phyloP scores from a whole-genome alignment of 352 stramenopile species.

The Globisporangium solare region DNA sequence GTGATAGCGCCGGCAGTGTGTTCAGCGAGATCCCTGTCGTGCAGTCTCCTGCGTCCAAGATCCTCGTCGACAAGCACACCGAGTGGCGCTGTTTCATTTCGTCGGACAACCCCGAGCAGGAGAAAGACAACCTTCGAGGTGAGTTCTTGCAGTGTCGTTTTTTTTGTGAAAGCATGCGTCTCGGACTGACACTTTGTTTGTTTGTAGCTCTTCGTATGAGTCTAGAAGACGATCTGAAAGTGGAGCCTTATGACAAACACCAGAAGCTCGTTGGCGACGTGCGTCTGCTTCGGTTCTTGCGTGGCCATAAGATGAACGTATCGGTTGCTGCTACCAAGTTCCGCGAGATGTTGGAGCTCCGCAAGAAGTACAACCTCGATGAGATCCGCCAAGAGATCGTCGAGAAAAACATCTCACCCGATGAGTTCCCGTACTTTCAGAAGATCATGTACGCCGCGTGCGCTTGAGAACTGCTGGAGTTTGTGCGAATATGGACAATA shows the following conservation, averaged over 20 bases:
- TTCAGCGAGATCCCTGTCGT: conserved; percentile 68
- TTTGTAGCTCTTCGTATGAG: conserved; percentile 46
- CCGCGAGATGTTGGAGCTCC: conserved; percentile 57
- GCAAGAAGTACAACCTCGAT: conserved; percentile 54
- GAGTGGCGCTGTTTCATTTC: conserved; percentile 62
- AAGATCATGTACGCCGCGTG: conserved; percentile 50
- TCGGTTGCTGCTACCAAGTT: conserved; percentile 52
- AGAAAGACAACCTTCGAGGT: conserved; percentile 59
- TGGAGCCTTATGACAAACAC: conserved; percentile 29
- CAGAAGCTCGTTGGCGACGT: conserved; percentile 54
- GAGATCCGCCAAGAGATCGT: conserved; percentile 53
- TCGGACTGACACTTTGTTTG: neutral
- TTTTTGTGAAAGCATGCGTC: neutral
- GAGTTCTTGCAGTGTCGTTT: neutral
- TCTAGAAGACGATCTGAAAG: conserved; percentile 56
- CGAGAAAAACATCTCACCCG: conserved; percentile 34
- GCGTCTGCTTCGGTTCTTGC: conserved; percentile 63
- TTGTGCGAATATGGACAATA: neutral
- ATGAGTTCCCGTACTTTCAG: conserved; percentile 60
- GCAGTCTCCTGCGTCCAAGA: conserved; percentile 43
- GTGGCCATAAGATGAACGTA: conserved; percentile 74
- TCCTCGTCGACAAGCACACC: conserved; percentile 53
- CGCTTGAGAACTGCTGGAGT: neutral
- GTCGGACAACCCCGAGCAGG: conserved; percentile 56
- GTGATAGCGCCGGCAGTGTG: neutral